Conservation (phyloP, 768 basidiomycete species). For the Suillus variegatus region DNA sequence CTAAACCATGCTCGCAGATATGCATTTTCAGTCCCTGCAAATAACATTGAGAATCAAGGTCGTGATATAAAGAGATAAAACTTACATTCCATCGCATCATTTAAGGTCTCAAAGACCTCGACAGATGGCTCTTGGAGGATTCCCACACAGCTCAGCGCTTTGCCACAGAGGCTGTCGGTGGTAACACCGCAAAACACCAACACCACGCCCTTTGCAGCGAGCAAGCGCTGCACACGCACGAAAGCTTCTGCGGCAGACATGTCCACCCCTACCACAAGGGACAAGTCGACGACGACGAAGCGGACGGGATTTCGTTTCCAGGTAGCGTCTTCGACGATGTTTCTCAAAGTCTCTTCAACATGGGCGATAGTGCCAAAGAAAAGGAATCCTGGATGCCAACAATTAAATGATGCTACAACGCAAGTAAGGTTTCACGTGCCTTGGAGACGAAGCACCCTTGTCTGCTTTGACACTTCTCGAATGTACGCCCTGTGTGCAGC, state of each 20-base stretch:
- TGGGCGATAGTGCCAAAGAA: slow-evolving; percentile 93
- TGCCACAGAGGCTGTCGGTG: slow-evolving; percentile 62
- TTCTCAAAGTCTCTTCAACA: slow-evolving; percentile 86
- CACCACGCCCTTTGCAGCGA: slow-evolving; percentile 73
- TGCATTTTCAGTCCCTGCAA: slow-evolving; percentile 89
- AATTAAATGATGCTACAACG: background rate
- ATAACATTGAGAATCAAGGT: slow-evolving; percentile 9
- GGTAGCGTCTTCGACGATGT: slow-evolving; percentile 65
- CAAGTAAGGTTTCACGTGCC: slow-evolving; percentile 38
- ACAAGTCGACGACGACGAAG: slow-evolving; percentile 87
- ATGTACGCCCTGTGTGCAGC: slow-evolving; percentile 87
- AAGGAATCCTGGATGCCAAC: slow-evolving; percentile 57
- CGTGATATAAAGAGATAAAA: slow-evolving; percentile 6
- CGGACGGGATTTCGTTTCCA: slow-evolving; percentile 80
- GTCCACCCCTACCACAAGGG: slow-evolving; percentile 87
- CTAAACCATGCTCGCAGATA: slow-evolving; percentile 83
- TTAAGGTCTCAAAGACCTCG: slow-evolving; percentile 79
- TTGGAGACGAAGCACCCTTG: slow-evolving; percentile 84
- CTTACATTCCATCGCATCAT: slow-evolving; percentile 92
- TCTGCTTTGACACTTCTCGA: slow-evolving; percentile 90
- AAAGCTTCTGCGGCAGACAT: slow-evolving; percentile 96
- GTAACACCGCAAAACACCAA: slow-evolving; percentile 88
- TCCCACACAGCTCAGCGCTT: slow-evolving; percentile 76
- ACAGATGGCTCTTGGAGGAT: slow-evolving; percentile 78
- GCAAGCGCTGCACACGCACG: slow-evolving; percentile 82